These are phyloP conservation scores for Ophiostoma novo-ulmi DNA, from an alignment of 2,329 filamentous ascomycete genomes.

Conservation along the genomic window DNA sequence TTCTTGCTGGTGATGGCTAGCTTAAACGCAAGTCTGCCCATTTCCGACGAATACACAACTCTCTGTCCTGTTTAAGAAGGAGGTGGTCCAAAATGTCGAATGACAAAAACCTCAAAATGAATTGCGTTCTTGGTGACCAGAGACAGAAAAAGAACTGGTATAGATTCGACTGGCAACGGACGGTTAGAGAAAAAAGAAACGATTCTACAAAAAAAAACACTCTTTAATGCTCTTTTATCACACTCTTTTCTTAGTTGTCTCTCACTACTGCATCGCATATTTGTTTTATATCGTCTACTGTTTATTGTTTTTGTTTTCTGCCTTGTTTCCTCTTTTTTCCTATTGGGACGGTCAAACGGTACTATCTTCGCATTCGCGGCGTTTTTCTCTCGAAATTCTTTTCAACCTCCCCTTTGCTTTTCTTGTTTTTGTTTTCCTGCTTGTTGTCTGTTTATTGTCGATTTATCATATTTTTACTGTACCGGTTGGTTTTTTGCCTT, in stretches of 20 bases:
- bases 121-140: not conserved
- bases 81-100: not conserved
- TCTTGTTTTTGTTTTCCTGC: conserved; percentile 28
- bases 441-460: conserved; percentile 20
- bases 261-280: conserved; percentile 14
- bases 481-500: conserved; percentile 25
- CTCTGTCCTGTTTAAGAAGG: not conserved
- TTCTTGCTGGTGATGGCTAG: not conserved
- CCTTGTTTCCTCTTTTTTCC: conserved; percentile 20
- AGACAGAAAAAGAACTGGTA: conserved; percentile 29
- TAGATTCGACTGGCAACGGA: conserved; percentile 33
- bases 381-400: conserved; percentile 27
- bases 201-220: conserved; percentile 29
- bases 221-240: conserved; percentile 12
- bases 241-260: not conserved
- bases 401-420: conserved; percentile 28
- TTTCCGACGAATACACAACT: not conserved
- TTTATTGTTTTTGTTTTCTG: conserved; percentile 23
- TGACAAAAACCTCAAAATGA: not conserved
- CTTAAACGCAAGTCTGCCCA: not conserved
- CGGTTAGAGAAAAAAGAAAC: conserved; percentile 28
- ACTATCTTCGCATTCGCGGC: conserved; percentile 30
- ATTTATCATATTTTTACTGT: conserved; percentile 27
- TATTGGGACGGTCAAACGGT: conserved; percentile 23
- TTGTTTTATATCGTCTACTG: conserved; percentile 10